Base-by-base conservation (phyloP, 2,329 filamentous ascomycete species). In the Calonectria hongkongensis region DNA sequence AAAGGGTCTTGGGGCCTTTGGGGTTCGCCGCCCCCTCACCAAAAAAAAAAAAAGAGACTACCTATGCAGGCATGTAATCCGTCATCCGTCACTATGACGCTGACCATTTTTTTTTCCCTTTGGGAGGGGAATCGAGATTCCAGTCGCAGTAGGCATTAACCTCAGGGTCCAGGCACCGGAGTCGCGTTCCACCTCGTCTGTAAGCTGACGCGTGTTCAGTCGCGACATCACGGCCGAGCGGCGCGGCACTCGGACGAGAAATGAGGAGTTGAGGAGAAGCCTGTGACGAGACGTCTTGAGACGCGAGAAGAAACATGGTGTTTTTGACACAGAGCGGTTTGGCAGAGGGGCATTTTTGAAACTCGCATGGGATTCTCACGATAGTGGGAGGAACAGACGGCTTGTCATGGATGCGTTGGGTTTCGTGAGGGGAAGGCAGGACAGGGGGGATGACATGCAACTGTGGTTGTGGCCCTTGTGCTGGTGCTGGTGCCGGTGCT, bases 131-230 rank as follows among this genome's bases (percentile, higher is more conserved):
- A 83, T 83, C 81, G 81, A 82, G 81, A 80, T 80, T 78, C 74
- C 73, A 74, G 73, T 75, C 77, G 73, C 79, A 71, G 77, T 74
- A 78, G 71, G 77, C 75, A 78, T 58, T 25, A 58, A 58, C 43
- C 79, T 81, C 78, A 80, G 77, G 80, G 80, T 81, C 78, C 76
- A 79, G 72, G 76, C 62, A 74, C 70, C 73, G 74, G 74, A 78
- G 74, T 60, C 62, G 30, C 41, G 70, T 75, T 74, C 73, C 75
- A 72, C 43, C 36, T 39, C 18, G 30, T 58, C 41, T 56, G 54
- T 70, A 54, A 67, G 70, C 64, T 71, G 64, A 71, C 56, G 30
- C 71, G 66, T 50, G 36, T 65, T 62, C 62, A 47, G 36, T 70
- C 33, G 67, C 63, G 67, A 66, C 67, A 51, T 50, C 50, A 50